These are phyloP conservation scores for Whalleya microplaca DNA, from an alignment of 2,329 filamentous ascomycete species.

Conservation along the genomic window DNA sequence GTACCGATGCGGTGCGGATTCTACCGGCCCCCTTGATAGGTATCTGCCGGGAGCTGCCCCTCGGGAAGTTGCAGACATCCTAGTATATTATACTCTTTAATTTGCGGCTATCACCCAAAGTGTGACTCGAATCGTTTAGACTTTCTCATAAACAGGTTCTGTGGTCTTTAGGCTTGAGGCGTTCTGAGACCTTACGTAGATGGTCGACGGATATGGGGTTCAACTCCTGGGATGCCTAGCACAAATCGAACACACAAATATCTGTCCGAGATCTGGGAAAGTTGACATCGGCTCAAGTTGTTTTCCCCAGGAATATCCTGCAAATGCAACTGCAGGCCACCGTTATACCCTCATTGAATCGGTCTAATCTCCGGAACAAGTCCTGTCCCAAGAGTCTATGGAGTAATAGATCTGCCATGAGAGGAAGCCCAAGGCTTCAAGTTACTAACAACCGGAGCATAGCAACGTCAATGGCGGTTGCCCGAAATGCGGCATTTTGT, in stretches of 20 bases:
- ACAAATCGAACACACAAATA: conserved; percentile 3
- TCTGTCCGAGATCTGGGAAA: not conserved
- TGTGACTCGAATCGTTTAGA: conserved; percentile 7
- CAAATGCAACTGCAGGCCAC: conserved; percentile 2
- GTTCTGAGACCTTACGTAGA: not conserved
- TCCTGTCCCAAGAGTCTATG: not conserved
- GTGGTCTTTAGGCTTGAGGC: not conserved
- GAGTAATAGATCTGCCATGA: not conserved
- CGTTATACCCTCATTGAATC: conserved; percentile 1
- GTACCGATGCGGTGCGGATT: conserved; percentile 23
- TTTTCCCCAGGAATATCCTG: not conserved
- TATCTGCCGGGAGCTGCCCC: conserved; percentile 20
- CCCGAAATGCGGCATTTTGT: not conserved
- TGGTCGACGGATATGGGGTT: conserved; percentile 2
- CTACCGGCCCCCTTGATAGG: conserved; percentile 26
- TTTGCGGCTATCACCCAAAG: conserved; percentile 4
- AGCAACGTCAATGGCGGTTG: not conserved
- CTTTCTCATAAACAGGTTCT: not conserved
- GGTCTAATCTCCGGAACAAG: not conserved
- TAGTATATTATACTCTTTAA: conserved; percentile 17
- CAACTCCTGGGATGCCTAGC: not conserved
- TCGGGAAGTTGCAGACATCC: conserved; percentile 33
- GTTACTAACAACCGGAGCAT: not conserved
- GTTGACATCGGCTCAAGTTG: not conserved
- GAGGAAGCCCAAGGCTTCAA: not conserved